Evolutionary conservation across 2,329 filamentous ascomycete genomes (phyloP).

Genomic region (Xylariaceae sp.): DNA sequence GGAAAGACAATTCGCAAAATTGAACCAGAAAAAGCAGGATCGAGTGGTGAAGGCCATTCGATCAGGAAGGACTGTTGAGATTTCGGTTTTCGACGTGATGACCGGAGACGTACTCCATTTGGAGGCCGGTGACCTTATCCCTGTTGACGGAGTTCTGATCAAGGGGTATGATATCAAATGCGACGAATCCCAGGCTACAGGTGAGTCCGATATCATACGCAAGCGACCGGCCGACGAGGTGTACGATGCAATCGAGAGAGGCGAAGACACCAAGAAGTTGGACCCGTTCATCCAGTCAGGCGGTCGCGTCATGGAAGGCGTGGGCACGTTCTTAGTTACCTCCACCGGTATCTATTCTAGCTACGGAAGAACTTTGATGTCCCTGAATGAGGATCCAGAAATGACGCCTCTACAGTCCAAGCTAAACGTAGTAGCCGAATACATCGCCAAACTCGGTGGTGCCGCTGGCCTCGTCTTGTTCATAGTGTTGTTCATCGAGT

Average conservation of each 20-base stretch:
- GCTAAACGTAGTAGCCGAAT: conserved; percentile 68
- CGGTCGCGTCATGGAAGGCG: conserved; percentile 69
- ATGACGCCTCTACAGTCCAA: conserved; percentile 74
- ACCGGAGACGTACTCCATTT: conserved; percentile 66
- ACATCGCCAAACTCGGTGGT: conserved; percentile 73
- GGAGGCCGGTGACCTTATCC: conserved; percentile 70
- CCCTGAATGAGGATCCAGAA: conserved; percentile 66
- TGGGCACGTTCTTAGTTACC: conserved; percentile 69
- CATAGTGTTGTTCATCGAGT: conserved; percentile 79
- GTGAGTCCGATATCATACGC: conserved; percentile 69
- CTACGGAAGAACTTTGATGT: conserved; percentile 70
- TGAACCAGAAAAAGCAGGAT: conserved; percentile 76
- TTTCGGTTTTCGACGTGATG: conserved; percentile 64
- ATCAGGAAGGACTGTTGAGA: conserved; percentile 63
- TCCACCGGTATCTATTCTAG: conserved; percentile 68
- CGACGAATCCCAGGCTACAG: conserved; percentile 74
- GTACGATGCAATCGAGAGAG: conserved; percentile 61
- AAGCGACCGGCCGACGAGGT: conserved; percentile 65
- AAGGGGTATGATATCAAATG: conserved; percentile 70
- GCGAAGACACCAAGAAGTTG: conserved; percentile 63
- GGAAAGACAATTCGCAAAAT: conserved; percentile 70
- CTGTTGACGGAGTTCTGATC: conserved; percentile 68
- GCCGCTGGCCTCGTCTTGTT: conserved; percentile 75
- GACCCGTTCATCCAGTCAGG: conserved; percentile 85
- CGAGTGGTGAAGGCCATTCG: conserved; percentile 67